Evolutionary conservation across 140 eudicot genomes (phyloP).

Genomic region (Anethum foeniculum): DNA sequence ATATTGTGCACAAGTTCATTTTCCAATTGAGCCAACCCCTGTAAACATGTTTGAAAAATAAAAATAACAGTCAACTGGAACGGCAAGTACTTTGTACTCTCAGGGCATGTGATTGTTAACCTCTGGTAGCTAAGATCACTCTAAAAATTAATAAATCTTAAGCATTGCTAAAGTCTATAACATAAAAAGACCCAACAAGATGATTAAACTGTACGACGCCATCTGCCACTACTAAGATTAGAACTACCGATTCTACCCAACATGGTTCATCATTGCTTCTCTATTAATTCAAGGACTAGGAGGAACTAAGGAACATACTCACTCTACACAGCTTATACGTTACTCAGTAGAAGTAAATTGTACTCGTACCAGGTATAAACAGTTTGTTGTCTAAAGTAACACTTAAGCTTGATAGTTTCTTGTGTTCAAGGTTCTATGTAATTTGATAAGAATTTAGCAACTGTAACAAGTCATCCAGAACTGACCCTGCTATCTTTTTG

Average conservation of each 20-base stretch:
- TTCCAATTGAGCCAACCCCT: background rate
- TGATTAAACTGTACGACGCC: background rate
- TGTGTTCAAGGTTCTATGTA: background rate
- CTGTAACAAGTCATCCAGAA: background rate
- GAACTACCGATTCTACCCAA: background rate
- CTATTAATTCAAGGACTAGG: background rate
- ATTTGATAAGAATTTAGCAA: background rate
- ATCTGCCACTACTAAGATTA: background rate
- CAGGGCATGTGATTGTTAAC: background rate
- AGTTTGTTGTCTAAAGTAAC: background rate
- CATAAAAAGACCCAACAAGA: background rate
- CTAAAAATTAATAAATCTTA: background rate
- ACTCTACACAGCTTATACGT: background rate
- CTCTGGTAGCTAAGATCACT: background rate
- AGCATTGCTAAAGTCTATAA: background rate
- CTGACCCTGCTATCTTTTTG: background rate
- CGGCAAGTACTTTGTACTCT: no score
- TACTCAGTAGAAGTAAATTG: background rate
- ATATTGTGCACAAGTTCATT: background rate
- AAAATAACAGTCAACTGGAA: background rate
- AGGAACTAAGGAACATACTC: background rate
- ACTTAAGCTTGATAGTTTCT: background rate
- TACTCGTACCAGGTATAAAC: background rate
- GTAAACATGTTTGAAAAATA: background rate
- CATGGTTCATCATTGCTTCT: background rate